These are phyloP conservation scores for Oehlia diaphana DNA, from an alignment of 192 early-diverging fungal genomes.

Conservation along the genomic window DNA sequence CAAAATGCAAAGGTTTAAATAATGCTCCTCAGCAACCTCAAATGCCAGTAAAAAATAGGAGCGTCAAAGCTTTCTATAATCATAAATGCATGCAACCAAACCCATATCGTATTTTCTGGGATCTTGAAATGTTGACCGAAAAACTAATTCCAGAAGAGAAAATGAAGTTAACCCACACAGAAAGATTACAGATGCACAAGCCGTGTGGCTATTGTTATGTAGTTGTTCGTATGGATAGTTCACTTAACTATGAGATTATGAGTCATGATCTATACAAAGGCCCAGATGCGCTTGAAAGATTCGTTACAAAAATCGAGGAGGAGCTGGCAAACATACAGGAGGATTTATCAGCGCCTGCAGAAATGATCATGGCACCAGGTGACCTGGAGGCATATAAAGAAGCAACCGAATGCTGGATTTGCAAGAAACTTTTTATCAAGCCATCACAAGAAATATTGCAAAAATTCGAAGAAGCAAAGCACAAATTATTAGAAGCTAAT, in stretches of 20 bases:
- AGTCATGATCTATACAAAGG: conserved; percentile 1
- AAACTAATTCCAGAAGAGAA: conserved; percentile 18
- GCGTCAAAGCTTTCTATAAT: background rate
- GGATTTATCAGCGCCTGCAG: too few species aligned
- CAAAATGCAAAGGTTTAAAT: conserved; percentile 7
- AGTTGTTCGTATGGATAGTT: conserved; percentile 19
- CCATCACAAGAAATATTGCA: too few species aligned
- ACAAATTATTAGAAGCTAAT: too few species aligned
- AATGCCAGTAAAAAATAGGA: background rate
- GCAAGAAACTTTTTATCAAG: too few species aligned
- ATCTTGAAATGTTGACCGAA: conserved; percentile 8
- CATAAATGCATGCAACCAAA: conserved; percentile 27
- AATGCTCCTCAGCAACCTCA: background rate
- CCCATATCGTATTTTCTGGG: conserved; percentile 11
- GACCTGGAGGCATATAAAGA: too few species aligned
- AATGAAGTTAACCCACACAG: background rate
- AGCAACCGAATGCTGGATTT: too few species aligned
- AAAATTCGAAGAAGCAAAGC: too few species aligned
- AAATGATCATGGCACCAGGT: too few species aligned
- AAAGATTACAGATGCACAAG: background rate
- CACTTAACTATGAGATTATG: background rate
- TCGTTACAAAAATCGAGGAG: too few species aligned
- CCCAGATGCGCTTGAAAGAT: too few species aligned
- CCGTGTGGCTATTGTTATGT: conserved; percentile 5
- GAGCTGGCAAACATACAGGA: too few species aligned